Evolutionary conservation across 306 rosid genomes (phyloP).

Genomic region (Sindora glabra): DNA sequence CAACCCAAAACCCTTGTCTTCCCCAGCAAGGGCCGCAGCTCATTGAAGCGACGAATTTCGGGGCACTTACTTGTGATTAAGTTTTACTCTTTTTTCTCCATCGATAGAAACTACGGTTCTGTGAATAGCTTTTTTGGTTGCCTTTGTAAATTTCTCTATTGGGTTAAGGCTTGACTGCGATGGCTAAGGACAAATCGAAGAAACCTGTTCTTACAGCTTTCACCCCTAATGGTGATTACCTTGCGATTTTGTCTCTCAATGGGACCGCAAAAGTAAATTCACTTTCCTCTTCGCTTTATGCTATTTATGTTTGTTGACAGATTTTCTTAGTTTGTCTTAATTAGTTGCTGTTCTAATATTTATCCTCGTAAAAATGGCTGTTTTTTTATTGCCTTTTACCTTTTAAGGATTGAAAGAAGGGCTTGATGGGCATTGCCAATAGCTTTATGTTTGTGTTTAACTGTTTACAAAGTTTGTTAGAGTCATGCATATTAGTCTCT

Average conservation of each 20-base stretch:
- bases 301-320: not conserved
- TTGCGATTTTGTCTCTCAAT: slow-evolving; percentile 24
- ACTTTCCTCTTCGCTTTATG: not conserved
- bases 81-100: not conserved
- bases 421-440: not conserved
- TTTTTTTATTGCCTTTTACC: not conserved
- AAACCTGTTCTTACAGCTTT: slow-evolving; percentile 30
- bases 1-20: too few species aligned
- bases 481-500: not conserved
- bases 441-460: not conserved
- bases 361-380: not conserved
- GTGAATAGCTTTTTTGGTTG: not conserved
- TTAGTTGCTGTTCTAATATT: not conserved
- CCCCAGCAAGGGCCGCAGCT: too few species aligned
- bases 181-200: slow-evolving; percentile 26
- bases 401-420: not conserved
- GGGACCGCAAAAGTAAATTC: slow-evolving; percentile 23
- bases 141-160: not conserved
- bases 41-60: too few species aligned
- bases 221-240: slow-evolving; percentile 26
- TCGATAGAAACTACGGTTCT: slow-evolving; percentile 3
- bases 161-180: slow-evolving; percentile 9
- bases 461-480: not conserved
- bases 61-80: not conserved
- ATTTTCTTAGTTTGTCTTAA: not conserved